phyloP scores from a whole-genome alignment of 805 yeast genomes.

The Groenewaldozyma tartarivorans region DNA sequence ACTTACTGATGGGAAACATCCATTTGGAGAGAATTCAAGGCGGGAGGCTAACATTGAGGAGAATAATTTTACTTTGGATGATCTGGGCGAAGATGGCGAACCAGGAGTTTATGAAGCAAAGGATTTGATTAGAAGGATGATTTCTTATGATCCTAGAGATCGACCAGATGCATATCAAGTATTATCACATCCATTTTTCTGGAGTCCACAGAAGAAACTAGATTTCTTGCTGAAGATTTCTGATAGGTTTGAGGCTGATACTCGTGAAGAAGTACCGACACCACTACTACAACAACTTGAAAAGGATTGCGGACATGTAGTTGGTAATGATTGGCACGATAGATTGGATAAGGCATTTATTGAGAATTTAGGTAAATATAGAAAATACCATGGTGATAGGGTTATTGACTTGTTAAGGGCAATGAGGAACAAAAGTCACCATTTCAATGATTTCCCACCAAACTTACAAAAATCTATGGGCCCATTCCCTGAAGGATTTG shows the following conservation, averaged over 20 bases:
- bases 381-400: slow-evolving; percentile 73
- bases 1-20: slow-evolving; percentile 75
- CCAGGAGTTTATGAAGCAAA: slow-evolving; percentile 50
- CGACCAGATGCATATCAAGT: slow-evolving; percentile 67
- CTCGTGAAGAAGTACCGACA: slow-evolving; percentile 73
- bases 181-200: slow-evolving; percentile 79
- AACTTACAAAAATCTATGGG: slow-evolving; percentile 57
- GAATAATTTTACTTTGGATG: slow-evolving; percentile 44
- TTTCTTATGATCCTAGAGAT: slow-evolving; percentile 48
- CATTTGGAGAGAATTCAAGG: slow-evolving; percentile 85
- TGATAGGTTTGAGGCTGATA: slow-evolving; percentile 81
- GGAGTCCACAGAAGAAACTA: slow-evolving; percentile 64
- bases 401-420: slow-evolving; percentile 84
- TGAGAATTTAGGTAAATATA: slow-evolving; percentile 79
- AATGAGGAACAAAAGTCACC: slow-evolving; percentile 87
- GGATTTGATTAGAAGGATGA: slow-evolving; percentile 67
- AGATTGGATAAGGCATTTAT: slow-evolving; percentile 64
- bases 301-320: slow-evolving; percentile 32
- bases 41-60: slow-evolving; percentile 73
- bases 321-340: slow-evolving; percentile 66
- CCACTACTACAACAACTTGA: slow-evolving; percentile 49
- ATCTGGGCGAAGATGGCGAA: slow-evolving; percentile 29
- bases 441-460: slow-evolving; percentile 78
- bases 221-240: slow-evolving; percentile 81
- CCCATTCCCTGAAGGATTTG: slow-evolving; percentile 77